These are phyloP conservation scores for Phytopythium cucurbitacearum DNA, from an alignment of 352 stramenopile species.

Conservation along the genomic window DNA sequence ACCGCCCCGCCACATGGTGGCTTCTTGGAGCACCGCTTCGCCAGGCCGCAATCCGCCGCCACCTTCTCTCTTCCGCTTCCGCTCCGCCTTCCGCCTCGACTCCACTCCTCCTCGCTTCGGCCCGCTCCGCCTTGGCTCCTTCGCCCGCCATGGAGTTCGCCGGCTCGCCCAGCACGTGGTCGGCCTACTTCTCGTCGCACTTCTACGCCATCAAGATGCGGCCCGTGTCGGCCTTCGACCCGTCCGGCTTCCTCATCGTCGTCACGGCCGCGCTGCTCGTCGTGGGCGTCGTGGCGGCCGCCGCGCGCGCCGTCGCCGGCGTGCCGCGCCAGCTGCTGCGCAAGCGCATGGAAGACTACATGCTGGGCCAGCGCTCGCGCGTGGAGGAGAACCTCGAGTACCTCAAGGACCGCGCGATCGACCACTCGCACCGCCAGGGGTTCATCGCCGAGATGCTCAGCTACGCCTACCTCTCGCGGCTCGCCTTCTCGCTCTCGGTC, in stretches of 20 bases:
- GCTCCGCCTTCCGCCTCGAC: too few species aligned
- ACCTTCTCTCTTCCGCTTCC: too few species aligned
- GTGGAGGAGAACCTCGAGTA: constrained; percentile 73
- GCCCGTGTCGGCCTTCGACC: constrained; percentile 79
- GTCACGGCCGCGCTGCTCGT: constrained; percentile 62
- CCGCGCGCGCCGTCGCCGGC: constrained; percentile 30
- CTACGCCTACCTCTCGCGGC: constrained; percentile 78
- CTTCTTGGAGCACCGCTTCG: too few species aligned
- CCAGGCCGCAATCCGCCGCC: too few species aligned
- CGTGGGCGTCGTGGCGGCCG: constrained; percentile 55
- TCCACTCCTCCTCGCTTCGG: too few species aligned
- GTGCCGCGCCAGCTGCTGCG: constrained; percentile 34
- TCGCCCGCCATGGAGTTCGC: constrained; percentile 28
- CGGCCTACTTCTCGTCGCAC: constrained; percentile 69
- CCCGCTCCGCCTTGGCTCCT: not conserved
- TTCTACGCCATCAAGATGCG: constrained; percentile 84
- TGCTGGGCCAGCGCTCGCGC: constrained; percentile 54
- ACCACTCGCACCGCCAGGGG: constrained; percentile 69
- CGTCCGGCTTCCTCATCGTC: constrained; percentile 84
- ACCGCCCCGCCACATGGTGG: too few species aligned
- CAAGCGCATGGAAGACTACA: constrained; percentile 77
- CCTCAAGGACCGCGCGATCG: constrained; percentile 64
- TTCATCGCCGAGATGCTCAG: constrained; percentile 88
- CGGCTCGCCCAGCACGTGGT: constrained; percentile 28
- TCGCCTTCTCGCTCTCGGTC: constrained; percentile 73